Conservation (phyloP, 2,329 filamentous ascomycete genomes). For the Fusarium nygamai region DNA sequence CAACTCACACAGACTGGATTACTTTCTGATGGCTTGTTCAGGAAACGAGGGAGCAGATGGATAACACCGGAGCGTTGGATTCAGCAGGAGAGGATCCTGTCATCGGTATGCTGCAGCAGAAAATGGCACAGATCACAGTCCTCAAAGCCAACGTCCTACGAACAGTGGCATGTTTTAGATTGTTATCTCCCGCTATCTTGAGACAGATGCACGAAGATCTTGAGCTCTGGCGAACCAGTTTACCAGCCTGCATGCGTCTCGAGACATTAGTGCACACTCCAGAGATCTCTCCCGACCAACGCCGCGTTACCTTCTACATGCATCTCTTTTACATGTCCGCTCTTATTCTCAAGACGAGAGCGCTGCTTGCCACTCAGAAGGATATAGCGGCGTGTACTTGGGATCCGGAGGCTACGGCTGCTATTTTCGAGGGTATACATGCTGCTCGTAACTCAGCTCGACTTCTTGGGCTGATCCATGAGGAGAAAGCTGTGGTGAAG, state of each 20-base stretch:
- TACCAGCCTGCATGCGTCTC: neutral
- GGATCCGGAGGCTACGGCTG: neutral
- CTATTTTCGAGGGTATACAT: neutral
- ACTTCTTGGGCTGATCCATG: rapidly evolving
- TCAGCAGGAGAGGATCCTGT: neutral
- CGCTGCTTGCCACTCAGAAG: neutral
- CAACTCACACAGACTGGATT: too few relatives aligned
- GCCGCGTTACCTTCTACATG: neutral
- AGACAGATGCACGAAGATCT: neutral
- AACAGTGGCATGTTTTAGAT: neutral
- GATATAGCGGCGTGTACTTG: neutral
- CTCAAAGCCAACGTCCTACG: neutral
- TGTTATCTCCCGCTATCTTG: rapidly evolving
- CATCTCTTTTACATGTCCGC: neutral
- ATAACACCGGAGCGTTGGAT: neutral
- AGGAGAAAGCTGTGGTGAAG: neutral
- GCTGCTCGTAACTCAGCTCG: neutral
- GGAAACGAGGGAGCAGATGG: neutral
- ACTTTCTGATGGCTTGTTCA: rapidly evolving
- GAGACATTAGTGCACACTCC: rapidly evolving
- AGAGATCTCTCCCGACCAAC: neutral
- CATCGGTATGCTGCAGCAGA: neutral
- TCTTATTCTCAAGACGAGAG: neutral
- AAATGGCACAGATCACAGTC: neutral
- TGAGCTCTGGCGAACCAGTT: neutral